phyloP scores from a whole-genome alignment of 2,329 filamentous ascomycete species.

The Penicillium sp. region DNA sequence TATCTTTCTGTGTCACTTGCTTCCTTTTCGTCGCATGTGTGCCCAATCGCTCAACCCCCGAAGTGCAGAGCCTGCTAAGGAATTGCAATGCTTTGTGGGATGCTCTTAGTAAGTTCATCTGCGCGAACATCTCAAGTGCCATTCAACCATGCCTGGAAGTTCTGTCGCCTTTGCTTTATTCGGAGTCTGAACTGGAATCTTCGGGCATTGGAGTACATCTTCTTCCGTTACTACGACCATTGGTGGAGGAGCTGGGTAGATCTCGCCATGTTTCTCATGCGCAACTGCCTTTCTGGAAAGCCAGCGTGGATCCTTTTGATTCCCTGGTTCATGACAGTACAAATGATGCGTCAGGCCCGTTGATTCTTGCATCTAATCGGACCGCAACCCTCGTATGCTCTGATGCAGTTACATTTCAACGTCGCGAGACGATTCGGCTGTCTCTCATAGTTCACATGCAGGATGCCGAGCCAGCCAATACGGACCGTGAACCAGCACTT shows the following conservation, averaged over 20 bases:
- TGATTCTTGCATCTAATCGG: conserved; percentile 28
- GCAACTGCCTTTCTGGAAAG: conserved; percentile 12
- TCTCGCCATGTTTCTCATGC: conserved; percentile 19
- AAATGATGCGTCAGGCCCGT: conserved; percentile 16
- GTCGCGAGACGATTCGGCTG: conserved; percentile 31
- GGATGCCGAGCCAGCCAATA: background rate
- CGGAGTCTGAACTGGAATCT: conserved; percentile 13
- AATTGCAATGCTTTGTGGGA: conserved; percentile 30
- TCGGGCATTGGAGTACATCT: conserved; percentile 22
- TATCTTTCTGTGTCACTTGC: conserved; percentile 44
- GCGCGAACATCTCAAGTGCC: conserved; percentile 22
- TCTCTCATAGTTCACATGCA: conserved; percentile 24
- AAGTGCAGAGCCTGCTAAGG: conserved; percentile 22
- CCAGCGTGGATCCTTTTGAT: conserved; percentile 43
- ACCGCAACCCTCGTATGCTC: conserved; percentile 26
- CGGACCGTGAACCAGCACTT: conserved; percentile 12
- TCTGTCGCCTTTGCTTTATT: conserved; percentile 29
- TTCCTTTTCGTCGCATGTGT: conserved; percentile 33
- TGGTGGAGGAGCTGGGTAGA: conserved; percentile 29
- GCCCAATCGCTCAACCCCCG: conserved; percentile 28
- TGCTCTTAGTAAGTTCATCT: conserved; percentile 30
- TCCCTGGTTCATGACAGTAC: conserved; percentile 26
- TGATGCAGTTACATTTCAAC: conserved; percentile 32
- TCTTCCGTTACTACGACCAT: conserved; percentile 21
- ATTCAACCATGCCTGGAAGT: conserved; percentile 29